phyloP scores from a whole-genome alignment of 192 early-diverging fungal species.

The Coemansia sp. region DNA sequence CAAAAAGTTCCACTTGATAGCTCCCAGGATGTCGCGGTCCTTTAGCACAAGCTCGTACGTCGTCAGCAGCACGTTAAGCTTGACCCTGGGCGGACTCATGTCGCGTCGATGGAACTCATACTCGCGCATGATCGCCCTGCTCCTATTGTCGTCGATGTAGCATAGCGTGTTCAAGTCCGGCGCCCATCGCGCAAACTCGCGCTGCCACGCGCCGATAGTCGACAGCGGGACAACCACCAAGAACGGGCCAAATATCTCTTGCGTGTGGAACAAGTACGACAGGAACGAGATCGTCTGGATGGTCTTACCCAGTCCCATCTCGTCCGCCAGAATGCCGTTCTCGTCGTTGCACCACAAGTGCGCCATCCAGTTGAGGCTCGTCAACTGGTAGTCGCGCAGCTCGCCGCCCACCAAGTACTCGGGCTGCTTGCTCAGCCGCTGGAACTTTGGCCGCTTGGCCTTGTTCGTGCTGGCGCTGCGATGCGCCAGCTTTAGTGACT shows the following conservation, averaged over 20 bases:
- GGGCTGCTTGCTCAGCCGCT: constrained; percentile 74
- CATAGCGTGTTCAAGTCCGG: constrained; percentile 88
- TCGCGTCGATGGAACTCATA: constrained; percentile 81
- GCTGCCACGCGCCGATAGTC: constrained; percentile 91
- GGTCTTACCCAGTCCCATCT: constrained; percentile 96
- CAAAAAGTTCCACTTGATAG: constrained; percentile 88
- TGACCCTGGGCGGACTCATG: constrained; percentile 52
- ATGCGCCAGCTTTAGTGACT: constrained; percentile 71
- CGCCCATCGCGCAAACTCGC: constrained; percentile 94
- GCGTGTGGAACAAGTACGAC: constrained; percentile 80
- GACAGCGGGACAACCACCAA: constrained; percentile 96
- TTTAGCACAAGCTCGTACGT: constrained; percentile 95
- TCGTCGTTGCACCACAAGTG: constrained; percentile 91
- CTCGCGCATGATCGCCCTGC: constrained; percentile 86
- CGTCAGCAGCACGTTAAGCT: constrained; percentile 92
- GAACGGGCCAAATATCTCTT: constrained; percentile 87
- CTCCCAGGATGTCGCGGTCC: constrained; percentile 76
- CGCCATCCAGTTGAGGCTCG: constrained; percentile 96
- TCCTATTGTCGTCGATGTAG: constrained; percentile 82
- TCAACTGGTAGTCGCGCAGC: constrained; percentile 93
- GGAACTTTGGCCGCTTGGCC: constrained; percentile 73
- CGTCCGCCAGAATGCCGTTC: constrained; percentile 97
- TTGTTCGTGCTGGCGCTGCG: constrained; percentile 53
- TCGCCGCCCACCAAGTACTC: constrained; percentile 79
- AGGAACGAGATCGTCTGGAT: constrained; percentile 95